Evolutionary conservation across 2,329 filamentous ascomycete species (phyloP).

Genomic region (Ophiostoma sp.): DNA sequence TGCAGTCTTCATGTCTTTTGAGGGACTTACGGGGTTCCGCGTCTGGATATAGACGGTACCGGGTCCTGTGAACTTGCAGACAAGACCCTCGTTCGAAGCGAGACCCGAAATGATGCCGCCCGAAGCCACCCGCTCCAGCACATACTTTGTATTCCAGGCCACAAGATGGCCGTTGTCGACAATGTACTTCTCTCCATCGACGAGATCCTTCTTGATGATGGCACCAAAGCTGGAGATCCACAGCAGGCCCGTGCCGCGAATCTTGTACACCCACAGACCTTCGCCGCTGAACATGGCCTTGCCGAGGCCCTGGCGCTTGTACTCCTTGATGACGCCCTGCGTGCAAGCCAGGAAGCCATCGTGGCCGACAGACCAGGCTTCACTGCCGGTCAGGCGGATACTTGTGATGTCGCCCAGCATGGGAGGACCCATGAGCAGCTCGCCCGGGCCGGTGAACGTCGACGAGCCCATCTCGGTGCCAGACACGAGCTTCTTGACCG

Average conservation of each 20-base stretch:
- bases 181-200: conserved; percentile 76
- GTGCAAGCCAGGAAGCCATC: conserved; percentile 84
- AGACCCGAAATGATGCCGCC: conserved; percentile 90
- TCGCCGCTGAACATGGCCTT: conserved; percentile 95
- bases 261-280: conserved; percentile 84
- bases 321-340: conserved; percentile 80
- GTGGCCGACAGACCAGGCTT: conserved; percentile 78
- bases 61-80: conserved; percentile 90
- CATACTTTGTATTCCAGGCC: conserved; percentile 94
- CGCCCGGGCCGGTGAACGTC: conserved; percentile 81
- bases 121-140: conserved; percentile 81
- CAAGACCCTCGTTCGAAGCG: conserved; percentile 76
- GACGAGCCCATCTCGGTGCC: conserved; percentile 75
- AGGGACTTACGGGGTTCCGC: conserved; percentile 63
- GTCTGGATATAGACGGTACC: conserved; percentile 92
- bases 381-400: conserved; percentile 64
- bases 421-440: conserved; percentile 75
- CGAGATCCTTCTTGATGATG: conserved; percentile 82
- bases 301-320: conserved; percentile 75
- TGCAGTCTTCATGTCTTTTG: neutral
- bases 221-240: conserved; percentile 94
- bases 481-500: conserved; percentile 81
- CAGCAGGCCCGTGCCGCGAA: conserved; percentile 71
- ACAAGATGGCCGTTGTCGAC: conserved; percentile 91
- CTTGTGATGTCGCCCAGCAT: conserved; percentile 81